Conservation (phyloP, 2,329 filamentous ascomycete species). For the Talaromyces marneffei region DNA sequence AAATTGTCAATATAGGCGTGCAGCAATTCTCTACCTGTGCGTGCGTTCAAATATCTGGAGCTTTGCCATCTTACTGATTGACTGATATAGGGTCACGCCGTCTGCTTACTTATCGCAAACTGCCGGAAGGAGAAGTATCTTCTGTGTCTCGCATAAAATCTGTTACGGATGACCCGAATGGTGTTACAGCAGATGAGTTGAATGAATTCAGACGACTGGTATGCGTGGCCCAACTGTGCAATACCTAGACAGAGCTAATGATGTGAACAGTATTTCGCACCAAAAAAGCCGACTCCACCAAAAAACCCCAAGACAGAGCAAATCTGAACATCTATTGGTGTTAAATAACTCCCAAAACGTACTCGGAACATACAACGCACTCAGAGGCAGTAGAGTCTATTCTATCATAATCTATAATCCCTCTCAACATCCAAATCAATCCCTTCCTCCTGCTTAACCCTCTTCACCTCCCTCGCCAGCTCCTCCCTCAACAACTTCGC, state of each 20-base stretch:
- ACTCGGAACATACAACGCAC: too few species aligned
- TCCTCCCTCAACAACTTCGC: slow-evolving; percentile 33
- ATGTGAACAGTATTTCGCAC: slow-evolving; percentile 1
- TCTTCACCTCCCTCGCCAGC: slow-evolving; percentile 32
- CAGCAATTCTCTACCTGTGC: slow-evolving; percentile 86
- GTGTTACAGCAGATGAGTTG: slow-evolving; percentile 57
- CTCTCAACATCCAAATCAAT: slow-evolving; percentile 28
- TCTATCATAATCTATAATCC: slow-evolving; percentile 9
- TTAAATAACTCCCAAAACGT: not conserved
- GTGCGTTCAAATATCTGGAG: slow-evolving; percentile 24
- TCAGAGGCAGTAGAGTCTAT: not conserved
- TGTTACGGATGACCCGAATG: slow-evolving; percentile 28
- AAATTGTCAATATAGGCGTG: slow-evolving; percentile 68
- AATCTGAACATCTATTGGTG: not conserved
- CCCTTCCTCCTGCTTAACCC: slow-evolving; percentile 32
- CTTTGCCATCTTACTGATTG: not conserved
- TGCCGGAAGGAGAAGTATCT: slow-evolving; percentile 51
- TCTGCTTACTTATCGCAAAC: slow-evolving; percentile 76
- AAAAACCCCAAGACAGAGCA: not conserved
- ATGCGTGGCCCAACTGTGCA: not conserved
- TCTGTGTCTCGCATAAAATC: slow-evolving; percentile 29
- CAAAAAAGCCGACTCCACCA: not conserved
- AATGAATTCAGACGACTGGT: slow-evolving; percentile 60
- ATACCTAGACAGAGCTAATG: not conserved
- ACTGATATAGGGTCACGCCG: slow-evolving; percentile 66